Conservation (phyloP, 2,329 filamentous ascomycete species). For the Fusarium sp. region DNA sequence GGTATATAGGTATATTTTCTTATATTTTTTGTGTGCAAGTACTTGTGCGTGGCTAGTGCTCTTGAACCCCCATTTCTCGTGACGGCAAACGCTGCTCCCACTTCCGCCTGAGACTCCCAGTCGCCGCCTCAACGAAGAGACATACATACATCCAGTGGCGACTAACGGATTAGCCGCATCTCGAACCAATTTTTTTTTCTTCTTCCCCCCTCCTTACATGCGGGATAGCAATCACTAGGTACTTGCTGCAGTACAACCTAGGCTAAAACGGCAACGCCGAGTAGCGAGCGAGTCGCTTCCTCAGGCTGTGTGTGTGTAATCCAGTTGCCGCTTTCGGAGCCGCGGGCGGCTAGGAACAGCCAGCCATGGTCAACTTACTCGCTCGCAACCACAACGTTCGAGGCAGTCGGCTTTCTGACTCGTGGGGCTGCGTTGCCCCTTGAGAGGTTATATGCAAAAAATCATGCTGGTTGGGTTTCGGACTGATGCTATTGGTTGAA, state of each 20-base stretch:
- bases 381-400: slow-evolving; percentile 20
- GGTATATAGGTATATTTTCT: not conserved
- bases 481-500: not conserved
- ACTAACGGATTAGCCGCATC: slow-evolving; percentile 28
- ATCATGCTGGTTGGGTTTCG: not conserved
- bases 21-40: slow-evolving; percentile 5
- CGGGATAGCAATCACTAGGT: not conserved
- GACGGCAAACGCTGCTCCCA: not conserved
- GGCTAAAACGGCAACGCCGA: slow-evolving; percentile 32
- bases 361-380: slow-evolving; percentile 25
- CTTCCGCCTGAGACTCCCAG: not conserved
- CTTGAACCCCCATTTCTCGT: not conserved
- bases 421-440: slow-evolving; percentile 7
- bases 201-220: slow-evolving; percentile 16
- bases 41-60: slow-evolving; percentile 2
- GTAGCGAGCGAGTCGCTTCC: not conserved
- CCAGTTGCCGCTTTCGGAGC: slow-evolving; percentile 34
- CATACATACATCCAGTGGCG: slow-evolving; percentile 27
- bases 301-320: not conserved
- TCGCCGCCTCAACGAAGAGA: slow-evolving; percentile 8
- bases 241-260: slow-evolving; percentile 25
- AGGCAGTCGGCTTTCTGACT: slow-evolving; percentile 22
- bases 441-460: not conserved
- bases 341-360: slow-evolving; percentile 5
- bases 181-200: slow-evolving; percentile 19